Percentiles rank a stretch among this genome's conserved stretches.
phyloP scores from a whole-genome alignment of 2,329 filamentous ascomycete species.

The Didymella segeticola region DNA sequence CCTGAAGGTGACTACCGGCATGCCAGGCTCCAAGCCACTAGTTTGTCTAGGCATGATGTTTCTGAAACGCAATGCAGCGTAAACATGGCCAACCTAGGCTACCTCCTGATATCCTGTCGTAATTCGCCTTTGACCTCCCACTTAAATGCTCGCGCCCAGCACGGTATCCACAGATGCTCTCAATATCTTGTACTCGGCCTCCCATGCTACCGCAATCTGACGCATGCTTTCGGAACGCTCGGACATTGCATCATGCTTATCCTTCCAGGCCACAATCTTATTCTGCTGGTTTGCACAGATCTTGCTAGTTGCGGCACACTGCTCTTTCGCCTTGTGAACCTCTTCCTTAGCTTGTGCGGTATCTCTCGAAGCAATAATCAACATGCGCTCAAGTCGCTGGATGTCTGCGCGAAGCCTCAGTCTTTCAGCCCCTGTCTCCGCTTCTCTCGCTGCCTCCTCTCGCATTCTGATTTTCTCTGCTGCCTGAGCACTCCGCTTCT shows the following conservation, averaged over 20 bases:
- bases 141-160: background rate
- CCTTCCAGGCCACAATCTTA: background rate
- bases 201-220: background rate
- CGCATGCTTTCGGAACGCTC: background rate
- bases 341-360: too few relatives aligned
- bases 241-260: background rate
- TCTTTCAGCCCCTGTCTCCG: too few relatives aligned
- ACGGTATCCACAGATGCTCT: background rate
- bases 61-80: too few relatives aligned
- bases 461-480: too few relatives aligned
- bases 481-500: too few relatives aligned
- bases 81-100: background rate
- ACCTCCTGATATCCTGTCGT: background rate
- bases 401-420: too few relatives aligned
- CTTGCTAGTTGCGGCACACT: background rate
- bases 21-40: too few relatives aligned
- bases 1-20: background rate
- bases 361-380: too few relatives aligned
- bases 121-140: too few relatives aligned
- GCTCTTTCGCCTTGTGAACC: background rate
- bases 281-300: background rate
- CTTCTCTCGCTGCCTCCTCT: too few relatives aligned
- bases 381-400: too few relatives aligned
- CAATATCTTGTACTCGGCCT: background rate
- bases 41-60: too few relatives aligned